These are phyloP conservation scores for Tulasnella sp. DNA, from an alignment of 768 basidiomycete species.

Conservation along the genomic window DNA sequence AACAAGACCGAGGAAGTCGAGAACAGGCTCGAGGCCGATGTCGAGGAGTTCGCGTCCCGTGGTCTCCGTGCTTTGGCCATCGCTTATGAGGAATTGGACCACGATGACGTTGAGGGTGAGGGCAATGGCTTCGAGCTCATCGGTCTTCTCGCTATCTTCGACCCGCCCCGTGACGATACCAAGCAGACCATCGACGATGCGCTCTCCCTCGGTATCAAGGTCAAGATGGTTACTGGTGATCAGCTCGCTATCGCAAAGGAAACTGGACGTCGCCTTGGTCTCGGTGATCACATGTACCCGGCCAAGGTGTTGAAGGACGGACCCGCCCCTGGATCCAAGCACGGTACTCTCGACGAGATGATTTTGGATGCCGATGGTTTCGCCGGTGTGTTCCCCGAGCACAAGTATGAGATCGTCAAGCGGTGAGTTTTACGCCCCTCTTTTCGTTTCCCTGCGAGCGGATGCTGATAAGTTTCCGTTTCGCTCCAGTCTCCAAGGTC, in stretches of 20 bases:
- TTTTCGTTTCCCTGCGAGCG: not conserved
- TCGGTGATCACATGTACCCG: constrained; percentile 99
- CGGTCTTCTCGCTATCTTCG: constrained; percentile 94
- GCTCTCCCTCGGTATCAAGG: constrained; percentile 86
- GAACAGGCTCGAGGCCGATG: constrained; percentile 84
- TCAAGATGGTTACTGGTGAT: constrained; percentile 99
- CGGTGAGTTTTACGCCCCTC: constrained; percentile 24
- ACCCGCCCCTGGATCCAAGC: constrained; percentile 75
- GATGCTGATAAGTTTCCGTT: not conserved
- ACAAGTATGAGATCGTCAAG: constrained; percentile 99
- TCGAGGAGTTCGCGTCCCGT: constrained; percentile 90
- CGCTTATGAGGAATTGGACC: constrained; percentile 85
- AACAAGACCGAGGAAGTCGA: constrained; percentile 94
- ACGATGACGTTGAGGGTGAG: constrained; percentile 70
- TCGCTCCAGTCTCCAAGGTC: constrained; percentile 63
- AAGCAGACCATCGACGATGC: constrained; percentile 99
- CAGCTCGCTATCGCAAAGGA: constrained; percentile 99
- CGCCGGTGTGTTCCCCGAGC: constrained; percentile 98
- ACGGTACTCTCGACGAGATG: constrained; percentile 86
- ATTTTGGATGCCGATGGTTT: constrained; percentile 99
- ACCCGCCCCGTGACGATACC: constrained; percentile 95
- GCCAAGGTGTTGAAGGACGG: constrained; percentile 99
- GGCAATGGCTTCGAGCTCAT: constrained; percentile 97
- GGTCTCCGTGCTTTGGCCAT: constrained; percentile 97
- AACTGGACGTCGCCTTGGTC: constrained; percentile 92